A percentile compares a stretch with the other conserved stretches of the same genome.
phyloP scores from a whole-genome alignment of 257 asterid species.

The Parsonsia alboflavescens region DNA sequence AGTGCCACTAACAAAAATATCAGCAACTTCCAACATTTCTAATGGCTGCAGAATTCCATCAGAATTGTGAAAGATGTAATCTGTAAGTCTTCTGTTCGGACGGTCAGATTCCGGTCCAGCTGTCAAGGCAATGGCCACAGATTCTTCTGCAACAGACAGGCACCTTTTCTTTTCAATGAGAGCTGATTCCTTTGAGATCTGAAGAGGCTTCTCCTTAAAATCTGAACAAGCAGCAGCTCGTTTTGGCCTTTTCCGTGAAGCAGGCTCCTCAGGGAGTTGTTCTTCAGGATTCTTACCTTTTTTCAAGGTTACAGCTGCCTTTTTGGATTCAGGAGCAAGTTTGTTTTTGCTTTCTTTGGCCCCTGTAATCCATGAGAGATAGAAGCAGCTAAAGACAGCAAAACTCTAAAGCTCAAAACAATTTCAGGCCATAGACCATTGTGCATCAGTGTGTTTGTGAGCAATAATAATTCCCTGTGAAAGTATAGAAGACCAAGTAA shows the following conservation, averaged over 20 bases:
- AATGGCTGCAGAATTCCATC: constrained; percentile 69
- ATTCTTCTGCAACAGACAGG: constrained; percentile 58
- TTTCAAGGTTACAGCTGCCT: constrained; percentile 29
- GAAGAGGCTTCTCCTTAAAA: constrained; percentile 63
- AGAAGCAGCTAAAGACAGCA: background rate
- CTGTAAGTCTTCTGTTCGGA: constrained; percentile 70
- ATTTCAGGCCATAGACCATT: background rate
- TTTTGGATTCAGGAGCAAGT: constrained; percentile 30
- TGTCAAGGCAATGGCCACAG: constrained; percentile 66
- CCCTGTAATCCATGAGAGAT: constrained; percentile 24
- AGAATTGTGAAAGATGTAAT: constrained; percentile 61
- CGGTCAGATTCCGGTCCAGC: constrained; percentile 58
- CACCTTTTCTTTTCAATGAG: constrained; percentile 56
- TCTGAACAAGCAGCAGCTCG: constrained; percentile 79
- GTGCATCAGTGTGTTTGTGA: background rate
- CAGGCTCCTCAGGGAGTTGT: constrained; percentile 33
- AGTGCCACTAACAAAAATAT: constrained; percentile 64
- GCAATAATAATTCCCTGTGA: background rate
- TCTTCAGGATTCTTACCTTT: constrained; percentile 38
- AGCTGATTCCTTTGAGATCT: constrained; percentile 37
- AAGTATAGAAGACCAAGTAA: background rate
- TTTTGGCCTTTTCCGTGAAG: constrained; percentile 67
- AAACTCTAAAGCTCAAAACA: background rate
- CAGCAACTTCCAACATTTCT: constrained; percentile 80
- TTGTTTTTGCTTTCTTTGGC: constrained; percentile 26